These are phyloP conservation scores for Zoysia japonica DNA, from an alignment of 176 grass and related monocot genomes.

Conservation along the genomic window DNA sequence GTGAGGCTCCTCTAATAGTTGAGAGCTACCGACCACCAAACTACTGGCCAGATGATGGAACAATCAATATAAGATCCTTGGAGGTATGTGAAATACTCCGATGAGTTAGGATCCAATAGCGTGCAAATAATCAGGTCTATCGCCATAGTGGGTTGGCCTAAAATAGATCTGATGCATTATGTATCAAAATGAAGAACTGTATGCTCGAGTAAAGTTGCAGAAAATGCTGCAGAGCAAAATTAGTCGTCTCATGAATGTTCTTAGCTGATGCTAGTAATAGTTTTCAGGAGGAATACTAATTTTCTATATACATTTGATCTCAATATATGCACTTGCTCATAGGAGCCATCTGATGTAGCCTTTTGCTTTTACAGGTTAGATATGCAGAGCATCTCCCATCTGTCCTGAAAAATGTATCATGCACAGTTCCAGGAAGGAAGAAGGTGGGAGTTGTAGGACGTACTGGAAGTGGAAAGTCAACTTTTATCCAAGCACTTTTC, in stretches of 20 bases:
- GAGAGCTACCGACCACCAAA: conserved; percentile 48
- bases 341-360: conserved; percentile 21
- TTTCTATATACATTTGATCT: background rate
- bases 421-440: conserved; percentile 84
- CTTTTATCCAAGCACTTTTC: conserved; percentile 86
- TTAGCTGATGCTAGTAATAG: background rate
- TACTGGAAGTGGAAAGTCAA: conserved; percentile 92
- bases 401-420: conserved; percentile 82
- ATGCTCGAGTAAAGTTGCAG: background rate
- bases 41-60: conserved; percentile 84
- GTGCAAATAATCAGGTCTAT: background rate
- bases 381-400: conserved; percentile 96
- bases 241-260: background rate
- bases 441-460: conserved; percentile 90
- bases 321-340: background rate
- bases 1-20: conserved; percentile 86
- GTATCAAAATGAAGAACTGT: conserved; percentile 19
- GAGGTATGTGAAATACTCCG: conserved; percentile 57
- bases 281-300: background rate
- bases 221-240: background rate
- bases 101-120: background rate
- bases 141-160: background rate
- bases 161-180: conserved; percentile 4
- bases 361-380: conserved; percentile 67
- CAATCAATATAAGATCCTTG: conserved; percentile 73